A percentile compares a stretch with the other conserved stretches of the same genome.
These are phyloP conservation scores for Naumovozyma baii DNA, from an alignment of 805 yeast species.

Conservation along the genomic window DNA sequence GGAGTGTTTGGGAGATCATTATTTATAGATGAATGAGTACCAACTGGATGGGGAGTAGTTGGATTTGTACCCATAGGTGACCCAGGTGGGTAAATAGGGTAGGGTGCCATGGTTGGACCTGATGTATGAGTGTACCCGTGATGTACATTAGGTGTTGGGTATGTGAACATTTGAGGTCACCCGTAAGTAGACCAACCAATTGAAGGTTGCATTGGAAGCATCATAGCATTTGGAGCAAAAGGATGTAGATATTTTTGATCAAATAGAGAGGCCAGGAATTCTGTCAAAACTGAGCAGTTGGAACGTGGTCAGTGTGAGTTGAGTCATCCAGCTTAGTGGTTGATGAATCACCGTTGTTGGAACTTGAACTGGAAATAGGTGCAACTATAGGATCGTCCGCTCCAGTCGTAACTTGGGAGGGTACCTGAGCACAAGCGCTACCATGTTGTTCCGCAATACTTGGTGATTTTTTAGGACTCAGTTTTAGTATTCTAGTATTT, in stretches of 20 bases:
- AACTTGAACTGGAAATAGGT: not conserved
- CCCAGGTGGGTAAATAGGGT: not conserved
- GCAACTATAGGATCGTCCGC: not conserved
- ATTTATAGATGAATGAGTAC: not conserved
- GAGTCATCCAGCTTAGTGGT: not conserved
- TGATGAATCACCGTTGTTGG: not conserved
- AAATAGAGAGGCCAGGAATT: not conserved
- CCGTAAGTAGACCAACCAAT: not conserved
- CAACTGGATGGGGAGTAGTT: not conserved
- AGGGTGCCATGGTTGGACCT: not conserved
- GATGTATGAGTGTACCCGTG: not conserved
- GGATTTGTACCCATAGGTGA: not conserved
- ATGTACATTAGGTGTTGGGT: not conserved
- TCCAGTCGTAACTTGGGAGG: not conserved
- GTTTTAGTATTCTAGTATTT: too few relatives aligned
- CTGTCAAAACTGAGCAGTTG: not conserved
- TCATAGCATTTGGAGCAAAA: not conserved
- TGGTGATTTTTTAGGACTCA: too few relatives aligned
- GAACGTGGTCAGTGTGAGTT: not conserved
- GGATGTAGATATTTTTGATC: not conserved
- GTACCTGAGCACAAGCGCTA: conserved; percentile 1
- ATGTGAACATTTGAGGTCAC: not conserved
- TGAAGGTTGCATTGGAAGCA: not conserved
- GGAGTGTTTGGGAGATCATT: not conserved
- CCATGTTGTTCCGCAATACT: too few relatives aligned